Percentiles rank a stretch among this genome's conserved stretches.
Evolutionary conservation across 495 filamentous ascomycete species (phyloP).

Genomic region (Penicillium paradoxum): DNA sequence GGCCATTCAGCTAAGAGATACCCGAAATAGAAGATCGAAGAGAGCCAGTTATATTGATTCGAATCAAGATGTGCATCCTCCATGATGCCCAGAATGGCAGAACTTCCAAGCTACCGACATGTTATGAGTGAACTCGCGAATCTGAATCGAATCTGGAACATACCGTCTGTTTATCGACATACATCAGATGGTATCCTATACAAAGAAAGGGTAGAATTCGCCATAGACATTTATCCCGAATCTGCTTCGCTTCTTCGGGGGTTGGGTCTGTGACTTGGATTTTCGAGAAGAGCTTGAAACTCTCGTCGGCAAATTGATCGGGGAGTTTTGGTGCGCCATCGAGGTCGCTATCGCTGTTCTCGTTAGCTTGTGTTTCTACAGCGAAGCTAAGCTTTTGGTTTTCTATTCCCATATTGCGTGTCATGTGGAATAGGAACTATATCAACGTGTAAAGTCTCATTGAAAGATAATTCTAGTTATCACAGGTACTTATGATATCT

Average conservation of each 20-base stretch:
- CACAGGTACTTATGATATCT: background rate
- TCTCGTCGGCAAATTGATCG: conserved; percentile 39
- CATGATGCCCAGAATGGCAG: conserved; percentile 49
- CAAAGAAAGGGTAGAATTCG: conserved; percentile 41
- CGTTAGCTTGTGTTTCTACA: background rate
- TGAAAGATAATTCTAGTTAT: background rate
- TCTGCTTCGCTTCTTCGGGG: conserved; percentile 28
- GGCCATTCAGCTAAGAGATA: conserved; percentile 37
- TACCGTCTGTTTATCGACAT: conserved; percentile 44
- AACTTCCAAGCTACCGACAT: conserved; percentile 33
- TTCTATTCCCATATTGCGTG: background rate
- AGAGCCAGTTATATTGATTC: conserved; percentile 42
- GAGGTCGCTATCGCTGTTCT: background rate
- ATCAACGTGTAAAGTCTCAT: background rate
- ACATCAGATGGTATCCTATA: conserved; percentile 43
- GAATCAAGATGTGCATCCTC: conserved; percentile 37
- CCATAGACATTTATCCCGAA: conserved; percentile 37
- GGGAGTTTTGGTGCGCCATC: conserved; percentile 24
- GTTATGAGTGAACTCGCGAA: background rate
- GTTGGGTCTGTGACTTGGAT: conserved; percentile 34
- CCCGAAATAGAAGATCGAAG: conserved; percentile 52
- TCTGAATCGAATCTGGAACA: background rate
- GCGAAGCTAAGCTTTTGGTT: background rate
- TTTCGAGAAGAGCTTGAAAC: conserved; percentile 40
- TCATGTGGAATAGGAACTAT: no score